Conservation (phyloP, 2,329 filamentous ascomycete genomes). For the Chaetomium globosum region DNA sequence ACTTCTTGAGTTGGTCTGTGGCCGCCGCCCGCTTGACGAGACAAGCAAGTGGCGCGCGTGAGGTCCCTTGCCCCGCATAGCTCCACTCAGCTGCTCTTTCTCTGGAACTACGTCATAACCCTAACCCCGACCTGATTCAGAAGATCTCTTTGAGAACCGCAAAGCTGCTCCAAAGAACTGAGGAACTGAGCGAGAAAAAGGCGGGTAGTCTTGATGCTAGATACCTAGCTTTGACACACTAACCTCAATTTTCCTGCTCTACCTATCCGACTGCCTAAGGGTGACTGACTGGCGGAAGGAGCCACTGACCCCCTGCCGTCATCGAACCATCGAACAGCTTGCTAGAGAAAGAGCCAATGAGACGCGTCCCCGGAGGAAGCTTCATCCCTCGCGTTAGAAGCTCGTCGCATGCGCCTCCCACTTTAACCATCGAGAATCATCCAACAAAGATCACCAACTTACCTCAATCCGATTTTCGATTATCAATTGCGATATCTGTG, state of each 20-base stretch:
- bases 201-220: neutral
- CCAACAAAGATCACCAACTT: neutral
- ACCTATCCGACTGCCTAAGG: neutral
- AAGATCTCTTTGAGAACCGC: neutral
- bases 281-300: neutral
- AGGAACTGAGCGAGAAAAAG: neutral
- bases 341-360: conserved; percentile 29
- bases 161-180: neutral
- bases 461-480: neutral
- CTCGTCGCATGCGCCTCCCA: conserved; percentile 24
- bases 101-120: conserved; percentile 30
- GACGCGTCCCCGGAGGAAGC: conserved; percentile 26
- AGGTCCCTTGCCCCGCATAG: conserved; percentile 11
- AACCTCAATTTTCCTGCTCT: neutral
- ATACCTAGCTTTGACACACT: neutral
- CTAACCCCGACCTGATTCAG: conserved; percentile 22
- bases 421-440: neutral
- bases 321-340: conserved; percentile 1
- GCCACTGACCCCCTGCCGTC: conserved; percentile 1
- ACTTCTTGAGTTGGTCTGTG: neutral
- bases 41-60: conserved; percentile 26
- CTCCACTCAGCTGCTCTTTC: neutral
- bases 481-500: conserved; percentile 8
- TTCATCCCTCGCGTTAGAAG: conserved; percentile 23
- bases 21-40: neutral